Percentiles rank a stretch among this genome's conserved stretches.
Conservation (phyloP, 202 grass and related monocot genomes). For the Schoenoplectus triqueter region DNA sequence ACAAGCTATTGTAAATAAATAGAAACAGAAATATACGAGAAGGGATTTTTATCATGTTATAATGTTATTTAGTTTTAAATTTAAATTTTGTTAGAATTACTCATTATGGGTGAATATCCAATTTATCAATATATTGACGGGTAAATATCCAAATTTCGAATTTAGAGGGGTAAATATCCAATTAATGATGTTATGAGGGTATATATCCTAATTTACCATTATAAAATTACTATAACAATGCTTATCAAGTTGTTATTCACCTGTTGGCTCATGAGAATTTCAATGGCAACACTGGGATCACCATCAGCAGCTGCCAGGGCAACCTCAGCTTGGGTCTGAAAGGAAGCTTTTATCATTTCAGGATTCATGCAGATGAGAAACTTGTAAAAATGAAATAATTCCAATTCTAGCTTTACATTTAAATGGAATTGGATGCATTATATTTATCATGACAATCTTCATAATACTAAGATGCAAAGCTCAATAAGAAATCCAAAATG, state of each 20-base stretch:
- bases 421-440: slow-evolving; percentile 9
- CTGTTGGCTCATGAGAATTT: slow-evolving; percentile 96
- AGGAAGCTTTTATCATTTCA: slow-evolving; percentile 22
- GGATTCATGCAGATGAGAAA: slow-evolving; percentile 15
- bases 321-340: slow-evolving; percentile 95
- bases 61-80: too few relatives aligned
- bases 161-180: too few relatives aligned
- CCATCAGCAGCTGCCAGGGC: slow-evolving; percentile 90
- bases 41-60: too few relatives aligned
- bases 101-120: too few relatives aligned
- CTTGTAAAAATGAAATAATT: slow-evolving; percentile 5
- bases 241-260: slow-evolving; percentile 31
- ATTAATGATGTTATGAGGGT: too few relatives aligned
- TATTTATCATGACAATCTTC: background rate
- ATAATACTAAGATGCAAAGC: background rate
- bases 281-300: slow-evolving; percentile 93
- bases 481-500: background rate
- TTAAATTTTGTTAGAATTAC: too few relatives aligned
- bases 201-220: background rate
- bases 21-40: too few relatives aligned
- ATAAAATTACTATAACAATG: background rate
- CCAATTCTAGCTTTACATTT: background rate
- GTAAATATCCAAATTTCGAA: too few relatives aligned
- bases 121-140: too few relatives aligned
- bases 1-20: too few relatives aligned